These are phyloP conservation scores for Talaromyces trachyspermus DNA, from an alignment of 495 filamentous ascomycete species.

Conservation along the genomic window DNA sequence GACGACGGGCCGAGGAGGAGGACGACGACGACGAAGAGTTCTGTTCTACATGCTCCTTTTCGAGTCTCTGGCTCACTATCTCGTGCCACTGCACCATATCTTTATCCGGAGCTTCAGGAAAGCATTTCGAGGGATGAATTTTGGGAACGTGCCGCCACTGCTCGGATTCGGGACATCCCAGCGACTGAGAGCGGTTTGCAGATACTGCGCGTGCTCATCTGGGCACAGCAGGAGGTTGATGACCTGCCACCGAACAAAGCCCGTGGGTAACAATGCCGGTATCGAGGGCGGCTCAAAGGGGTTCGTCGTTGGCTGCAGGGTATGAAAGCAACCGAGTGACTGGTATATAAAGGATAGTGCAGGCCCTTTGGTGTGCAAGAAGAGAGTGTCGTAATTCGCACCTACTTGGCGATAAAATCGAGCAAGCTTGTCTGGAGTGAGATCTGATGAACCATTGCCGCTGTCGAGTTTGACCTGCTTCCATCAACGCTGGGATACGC, in stretches of 20 bases:
- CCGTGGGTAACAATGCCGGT: constrained; percentile 72
- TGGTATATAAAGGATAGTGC: constrained; percentile 88
- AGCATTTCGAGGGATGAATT: constrained; percentile 66
- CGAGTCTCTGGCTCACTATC: constrained; percentile 43
- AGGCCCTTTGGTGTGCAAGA: constrained; percentile 64
- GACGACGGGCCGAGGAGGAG: too few relatives aligned
- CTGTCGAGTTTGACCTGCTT: constrained; percentile 54
- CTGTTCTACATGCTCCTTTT: constrained; percentile 34
- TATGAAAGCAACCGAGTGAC: constrained; percentile 80
- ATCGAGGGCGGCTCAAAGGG: constrained; percentile 68
- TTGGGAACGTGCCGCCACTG: constrained; percentile 72
- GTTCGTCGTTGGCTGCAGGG: constrained; percentile 60
- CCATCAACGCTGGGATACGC: neutral
- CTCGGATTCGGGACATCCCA: constrained; percentile 70
- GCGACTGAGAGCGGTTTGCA: constrained; percentile 71
- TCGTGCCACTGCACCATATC: constrained; percentile 84
- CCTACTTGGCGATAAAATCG: constrained; percentile 83
- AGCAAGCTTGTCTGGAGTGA: constrained; percentile 78
- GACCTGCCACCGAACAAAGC: constrained; percentile 90
- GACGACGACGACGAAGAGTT: constrained; percentile 22
- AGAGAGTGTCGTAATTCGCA: constrained; percentile 83
- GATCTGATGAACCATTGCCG: constrained; percentile 43
- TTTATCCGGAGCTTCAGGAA: constrained; percentile 66
- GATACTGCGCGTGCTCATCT: constrained; percentile 74
- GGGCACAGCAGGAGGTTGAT: constrained; percentile 86